These are phyloP conservation scores for Chernovozyma sophiae-reginae DNA, from an alignment of 1,139 yeast genomes.

Conservation along the genomic window DNA sequence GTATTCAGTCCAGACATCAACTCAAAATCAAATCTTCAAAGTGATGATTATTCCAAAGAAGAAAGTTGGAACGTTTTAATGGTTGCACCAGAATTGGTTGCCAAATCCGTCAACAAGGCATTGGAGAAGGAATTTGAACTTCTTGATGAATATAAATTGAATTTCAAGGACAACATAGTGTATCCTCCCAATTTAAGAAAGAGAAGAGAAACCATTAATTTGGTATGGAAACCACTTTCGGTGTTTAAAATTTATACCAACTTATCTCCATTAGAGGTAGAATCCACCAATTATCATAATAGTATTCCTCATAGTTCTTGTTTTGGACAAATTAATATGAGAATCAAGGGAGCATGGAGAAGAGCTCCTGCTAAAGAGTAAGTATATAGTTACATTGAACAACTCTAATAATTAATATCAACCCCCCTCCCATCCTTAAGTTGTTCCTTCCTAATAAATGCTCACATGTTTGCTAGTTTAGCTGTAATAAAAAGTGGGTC, in stretches of 20 bases:
- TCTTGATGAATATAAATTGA: slow-evolving; percentile 3
- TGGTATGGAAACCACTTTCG: slow-evolving; percentile 35
- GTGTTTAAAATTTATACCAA: slow-evolving; percentile 36
- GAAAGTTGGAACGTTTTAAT: no score
- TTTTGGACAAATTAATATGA: slow-evolving; percentile 39
- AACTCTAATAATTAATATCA: no score
- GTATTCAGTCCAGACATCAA: no score
- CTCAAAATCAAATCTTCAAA: no score
- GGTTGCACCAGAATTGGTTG: slow-evolving; percentile 12
- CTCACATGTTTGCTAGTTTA: no score
- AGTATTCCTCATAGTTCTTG: slow-evolving; percentile 28
- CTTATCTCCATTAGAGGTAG: slow-evolving; percentile 19
- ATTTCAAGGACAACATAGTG: not conserved
- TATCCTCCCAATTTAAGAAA: slow-evolving; percentile 8
- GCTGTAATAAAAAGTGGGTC: no score
- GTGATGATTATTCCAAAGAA: no score
- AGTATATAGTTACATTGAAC: no score
- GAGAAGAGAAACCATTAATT: slow-evolving; percentile 18
- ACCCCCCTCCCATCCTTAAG: no score
- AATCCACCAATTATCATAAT: slow-evolving; percentile 21
- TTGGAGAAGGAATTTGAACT: slow-evolving; percentile 16
- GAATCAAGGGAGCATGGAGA: slow-evolving; percentile 34
- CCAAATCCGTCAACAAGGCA: slow-evolving; percentile 15
- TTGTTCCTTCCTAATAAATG: no score
- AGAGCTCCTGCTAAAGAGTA: slow-evolving; percentile 10